phyloP scores from a whole-genome alignment of 2,329 filamentous ascomycete species.

The Xylariaceae sp. region DNA sequence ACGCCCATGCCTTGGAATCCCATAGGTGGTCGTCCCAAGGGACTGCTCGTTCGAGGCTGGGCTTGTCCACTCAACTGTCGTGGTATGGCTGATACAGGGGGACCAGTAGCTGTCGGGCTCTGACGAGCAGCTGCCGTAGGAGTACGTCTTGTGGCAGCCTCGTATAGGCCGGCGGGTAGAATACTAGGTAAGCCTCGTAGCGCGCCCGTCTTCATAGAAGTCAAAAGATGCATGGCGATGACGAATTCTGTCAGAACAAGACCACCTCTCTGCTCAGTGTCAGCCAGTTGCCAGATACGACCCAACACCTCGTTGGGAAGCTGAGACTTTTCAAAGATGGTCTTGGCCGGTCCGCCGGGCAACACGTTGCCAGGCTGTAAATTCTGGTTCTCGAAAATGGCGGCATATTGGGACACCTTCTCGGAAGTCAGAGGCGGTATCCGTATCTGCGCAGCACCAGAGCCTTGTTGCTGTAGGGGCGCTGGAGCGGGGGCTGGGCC shows the following conservation, averaged over 20 bases:
- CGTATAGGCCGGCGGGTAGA: slow-evolving; percentile 81
- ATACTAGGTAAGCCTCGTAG: slow-evolving; percentile 75
- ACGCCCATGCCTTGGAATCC: slow-evolving; percentile 39
- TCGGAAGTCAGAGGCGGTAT: slow-evolving; percentile 85
- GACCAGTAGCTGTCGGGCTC: slow-evolving; percentile 48
- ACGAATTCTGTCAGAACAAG: slow-evolving; percentile 89
- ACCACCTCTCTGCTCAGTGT: slow-evolving; percentile 86
- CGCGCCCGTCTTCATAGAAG: slow-evolving; percentile 80
- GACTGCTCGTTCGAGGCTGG: slow-evolving; percentile 60
- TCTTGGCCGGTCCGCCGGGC: slow-evolving; percentile 80
- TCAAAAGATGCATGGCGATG: slow-evolving; percentile 95
- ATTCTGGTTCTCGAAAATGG: slow-evolving; percentile 86
- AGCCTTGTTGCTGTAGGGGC: slow-evolving; percentile 52
- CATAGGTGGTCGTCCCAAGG: slow-evolving; percentile 49
- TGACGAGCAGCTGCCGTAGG: slow-evolving; percentile 40
- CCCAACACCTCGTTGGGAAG: slow-evolving; percentile 86
- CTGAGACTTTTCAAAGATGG: slow-evolving; percentile 91
- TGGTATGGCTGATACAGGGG: slow-evolving; percentile 66
- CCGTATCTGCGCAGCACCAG: slow-evolving; percentile 67
- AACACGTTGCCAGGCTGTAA: slow-evolving; percentile 69
- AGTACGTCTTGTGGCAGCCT: slow-evolving; percentile 74
- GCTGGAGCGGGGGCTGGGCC: slow-evolving; percentile 42
- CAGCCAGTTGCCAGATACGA: slow-evolving; percentile 93
- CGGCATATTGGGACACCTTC: slow-evolving; percentile 83
- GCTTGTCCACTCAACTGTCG: slow-evolving; percentile 74